Conservation (phyloP, 371 early-diverging fungal species). For the Apophysomyces elegans region DNA sequence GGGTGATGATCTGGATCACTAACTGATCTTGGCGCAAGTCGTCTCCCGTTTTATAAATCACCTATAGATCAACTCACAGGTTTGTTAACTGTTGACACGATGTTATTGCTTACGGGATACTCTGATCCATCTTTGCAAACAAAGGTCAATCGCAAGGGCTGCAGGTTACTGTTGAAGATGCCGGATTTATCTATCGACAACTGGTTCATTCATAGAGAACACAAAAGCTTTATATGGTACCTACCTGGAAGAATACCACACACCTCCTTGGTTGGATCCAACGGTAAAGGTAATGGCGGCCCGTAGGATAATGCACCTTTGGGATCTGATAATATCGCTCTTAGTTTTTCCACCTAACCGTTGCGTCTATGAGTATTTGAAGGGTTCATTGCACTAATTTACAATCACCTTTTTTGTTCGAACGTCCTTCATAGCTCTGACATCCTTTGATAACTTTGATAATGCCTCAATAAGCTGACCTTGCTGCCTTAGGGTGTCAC, state of each 20-base stretch:
- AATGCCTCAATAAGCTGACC: constrained; percentile 82
- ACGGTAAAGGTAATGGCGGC: constrained; percentile 80
- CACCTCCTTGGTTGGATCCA: constrained; percentile 86
- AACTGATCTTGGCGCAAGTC: constrained; percentile 98
- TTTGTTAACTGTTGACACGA: not conserved
- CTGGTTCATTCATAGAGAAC: not conserved
- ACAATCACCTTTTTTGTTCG: constrained; percentile 76
- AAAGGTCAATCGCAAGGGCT: constrained; percentile 87
- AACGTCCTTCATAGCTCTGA: constrained; percentile 78
- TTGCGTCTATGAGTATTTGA: not conserved
- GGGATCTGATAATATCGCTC: constrained; percentile 76
- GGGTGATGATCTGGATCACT: constrained; percentile 92
- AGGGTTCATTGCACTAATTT: not conserved
- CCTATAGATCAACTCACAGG: constrained; percentile 19
- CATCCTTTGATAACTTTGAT: constrained; percentile 69
- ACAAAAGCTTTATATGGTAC: not conserved
- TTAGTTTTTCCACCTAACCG: constrained; percentile 77
- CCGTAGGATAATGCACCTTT: constrained; percentile 79
- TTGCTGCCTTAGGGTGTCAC: constrained; percentile 80
- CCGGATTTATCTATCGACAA: constrained; percentile 67
- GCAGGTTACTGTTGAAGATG: constrained; percentile 90
- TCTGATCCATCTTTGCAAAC: constrained; percentile 75
- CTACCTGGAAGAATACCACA: constrained; percentile 83
- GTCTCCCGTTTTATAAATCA: constrained; percentile 96
- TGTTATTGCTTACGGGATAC: constrained; percentile 61